A percentile compares a stretch with the other conserved stretches of the same genome.
Conservation (phyloP, 106 monocot species). For the Dioscorea alata region DNA sequence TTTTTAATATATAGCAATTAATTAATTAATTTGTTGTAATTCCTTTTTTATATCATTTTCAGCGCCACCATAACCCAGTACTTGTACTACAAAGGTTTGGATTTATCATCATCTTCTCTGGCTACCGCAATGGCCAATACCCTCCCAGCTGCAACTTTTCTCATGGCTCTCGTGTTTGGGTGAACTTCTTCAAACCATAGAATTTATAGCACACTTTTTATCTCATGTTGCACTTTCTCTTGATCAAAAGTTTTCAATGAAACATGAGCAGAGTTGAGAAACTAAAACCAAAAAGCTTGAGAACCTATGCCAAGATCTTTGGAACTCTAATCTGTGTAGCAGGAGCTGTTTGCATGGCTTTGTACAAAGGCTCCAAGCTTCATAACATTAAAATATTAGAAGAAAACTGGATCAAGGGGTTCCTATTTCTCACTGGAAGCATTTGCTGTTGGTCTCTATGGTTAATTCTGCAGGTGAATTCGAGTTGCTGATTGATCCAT, state of each 20-base stretch:
- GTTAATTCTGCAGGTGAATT: constrained; percentile 52
- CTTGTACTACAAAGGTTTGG: constrained; percentile 6
- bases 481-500: neutral
- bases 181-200: neutral
- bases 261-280: constrained; percentile 3
- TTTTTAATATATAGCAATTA: neutral
- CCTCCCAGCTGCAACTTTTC: constrained; percentile 4
- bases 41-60: neutral
- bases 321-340: constrained; percentile 11
- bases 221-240: neutral
- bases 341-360: constrained; percentile 11
- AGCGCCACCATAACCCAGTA: constrained; percentile 3
- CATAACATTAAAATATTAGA: neutral
- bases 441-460: constrained; percentile 45
- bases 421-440: constrained; percentile 30
- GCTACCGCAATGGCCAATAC: neutral
- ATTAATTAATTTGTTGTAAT: neutral
- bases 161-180: constrained; percentile 4
- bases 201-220: neutral
- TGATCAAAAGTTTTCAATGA: neutral
- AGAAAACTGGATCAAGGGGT: constrained; percentile 35
- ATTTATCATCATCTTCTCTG: constrained; percentile 4
- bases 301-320: constrained; percentile 12
- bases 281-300: neutral
- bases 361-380: constrained; percentile 10